A percentile compares a stretch with the other conserved stretches of the same genome.
phyloP scores from a whole-genome alignment of 106 monocot genomes.

The Allium cepa region DNA sequence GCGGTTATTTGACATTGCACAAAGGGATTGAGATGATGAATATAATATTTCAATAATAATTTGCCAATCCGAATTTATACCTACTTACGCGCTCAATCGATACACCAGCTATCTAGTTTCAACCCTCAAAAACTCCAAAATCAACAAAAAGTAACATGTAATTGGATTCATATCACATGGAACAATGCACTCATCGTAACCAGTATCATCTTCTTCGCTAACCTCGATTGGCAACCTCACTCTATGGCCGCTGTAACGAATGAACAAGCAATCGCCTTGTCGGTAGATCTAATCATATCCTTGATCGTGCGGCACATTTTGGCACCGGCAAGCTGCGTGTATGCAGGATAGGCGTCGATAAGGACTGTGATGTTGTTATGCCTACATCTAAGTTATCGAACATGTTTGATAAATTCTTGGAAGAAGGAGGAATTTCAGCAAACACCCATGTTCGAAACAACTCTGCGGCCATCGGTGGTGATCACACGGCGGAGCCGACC shows the following conservation, averaged over 20 bases:
- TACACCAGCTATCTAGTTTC: not conserved
- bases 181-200: slow-evolving; percentile 31
- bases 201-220: slow-evolving; percentile 77
- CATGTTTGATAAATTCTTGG: no score
- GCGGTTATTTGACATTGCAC: not conserved
- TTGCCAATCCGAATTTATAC: not conserved
- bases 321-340: slow-evolving; percentile 58
- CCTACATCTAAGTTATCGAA: no score
- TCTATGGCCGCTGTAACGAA: slow-evolving; percentile 93
- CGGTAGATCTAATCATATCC: slow-evolving; percentile 36
- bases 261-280: slow-evolving; percentile 68
- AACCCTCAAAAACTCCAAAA: not conserved
- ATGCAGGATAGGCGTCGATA: slow-evolving; percentile 59
- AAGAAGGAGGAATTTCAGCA: no score
- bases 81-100: not conserved
- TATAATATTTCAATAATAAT: not conserved
- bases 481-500: no score
- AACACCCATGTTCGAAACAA: no score
- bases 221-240: slow-evolving; percentile 81
- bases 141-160: slow-evolving; percentile 3
- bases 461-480: no score
- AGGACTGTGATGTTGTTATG: slow-evolving; percentile 48
- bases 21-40: not conserved
- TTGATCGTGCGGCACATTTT: slow-evolving; percentile 69
- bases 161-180: slow-evolving; percentile 27